Base-by-base conservation (phyloP, 805 yeast species). In the Schizosaccharomyces osmophilus region DNA sequence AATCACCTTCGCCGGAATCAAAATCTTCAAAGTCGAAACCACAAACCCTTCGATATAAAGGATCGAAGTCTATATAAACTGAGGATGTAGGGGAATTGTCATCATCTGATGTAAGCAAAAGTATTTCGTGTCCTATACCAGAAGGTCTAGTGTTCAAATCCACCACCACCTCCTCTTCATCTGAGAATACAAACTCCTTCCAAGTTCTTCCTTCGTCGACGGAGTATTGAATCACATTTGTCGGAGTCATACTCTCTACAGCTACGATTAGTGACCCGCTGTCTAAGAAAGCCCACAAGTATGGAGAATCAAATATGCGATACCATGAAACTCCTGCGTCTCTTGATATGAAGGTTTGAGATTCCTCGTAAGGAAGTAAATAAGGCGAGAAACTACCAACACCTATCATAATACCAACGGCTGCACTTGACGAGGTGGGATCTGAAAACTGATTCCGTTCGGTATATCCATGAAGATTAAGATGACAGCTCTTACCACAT, bases 221-320 rank as follows among this genome's bases (percentile, higher is more conserved):
- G 0, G 96, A 85, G 67, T 81, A 89, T 0, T 72, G 66, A 0
- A 90, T 61, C 1, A 72, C 71, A 63, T 86, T 75, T 0, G 95
- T 83, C 6, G 75, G 73, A 39, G 78, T 82, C 3, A 71, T 74
- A 5, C 78, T 80, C 48, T 81, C 76, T 1, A 84, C 90, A 60
- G 89, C 70, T 0, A 87, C 87, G 60, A 93, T 72, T 43, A 93
- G 78, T 0, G 95, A 82, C 19, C 98, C 98, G 65, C 87, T 85
- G 71, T 93, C 98, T 64, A 97, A 97, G 70, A 77, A 93, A 71
- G 89, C 97, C 97, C 97, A 93, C 79, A 84, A 84, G 66, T 80
- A 79, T 0, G 81, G 77, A 3, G 94, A 93, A 63, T 83, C 80
- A 63, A 73, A 76, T 36, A 90, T 74, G 71, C 87, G 95, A 61